A percentile compares a stretch with the other conserved stretches of the same genome.
Evolutionary conservation across 805 yeast genomes (phyloP).

Genomic region (Naumovozyma dairenensis): DNA sequence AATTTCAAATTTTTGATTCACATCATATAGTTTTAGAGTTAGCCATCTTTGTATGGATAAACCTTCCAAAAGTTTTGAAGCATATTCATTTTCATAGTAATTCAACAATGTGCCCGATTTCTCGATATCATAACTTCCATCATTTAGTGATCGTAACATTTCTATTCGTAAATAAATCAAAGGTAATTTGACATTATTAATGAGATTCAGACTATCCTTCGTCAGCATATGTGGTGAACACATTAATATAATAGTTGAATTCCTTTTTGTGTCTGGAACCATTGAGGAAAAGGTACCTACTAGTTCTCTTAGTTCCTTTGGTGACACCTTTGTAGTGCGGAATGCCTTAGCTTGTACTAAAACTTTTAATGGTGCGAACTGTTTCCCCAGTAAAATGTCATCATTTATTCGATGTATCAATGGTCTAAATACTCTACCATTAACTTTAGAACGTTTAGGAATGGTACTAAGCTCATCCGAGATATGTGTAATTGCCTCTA

Average conservation of each 20-base stretch:
- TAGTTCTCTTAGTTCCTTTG: slow-evolving; percentile 26
- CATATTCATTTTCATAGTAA: slow-evolving; percentile 26
- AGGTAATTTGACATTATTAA: slow-evolving; percentile 23
- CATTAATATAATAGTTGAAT: slow-evolving; percentile 20
- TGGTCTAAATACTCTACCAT: slow-evolving; percentile 15
- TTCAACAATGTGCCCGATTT: slow-evolving; percentile 22
- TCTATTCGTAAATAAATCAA: slow-evolving; percentile 23
- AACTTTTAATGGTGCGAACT: slow-evolving; percentile 11
- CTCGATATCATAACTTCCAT: slow-evolving; percentile 15
- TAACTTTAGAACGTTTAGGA: slow-evolving; percentile 13
- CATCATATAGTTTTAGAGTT: slow-evolving; percentile 13
- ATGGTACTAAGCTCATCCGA: slow-evolving; percentile 1
- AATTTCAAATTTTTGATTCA: not conserved
- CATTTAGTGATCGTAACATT: slow-evolving; percentile 11
- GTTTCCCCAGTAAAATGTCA: not conserved
- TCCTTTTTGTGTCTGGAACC: slow-evolving; percentile 11
- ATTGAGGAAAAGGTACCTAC: slow-evolving; percentile 24
- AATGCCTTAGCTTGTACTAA: slow-evolving; percentile 29
- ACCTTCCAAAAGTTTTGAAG: slow-evolving; percentile 19
- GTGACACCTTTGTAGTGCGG: slow-evolving; percentile 19
- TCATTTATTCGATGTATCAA: slow-evolving; percentile 9
- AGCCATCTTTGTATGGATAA: slow-evolving; percentile 25
- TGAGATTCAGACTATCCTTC: slow-evolving; percentile 20
- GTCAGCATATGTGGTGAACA: slow-evolving; percentile 28
- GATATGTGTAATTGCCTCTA: slow-evolving; percentile 4